Percentiles rank a stretch among this genome's conserved stretches.
These are phyloP conservation scores for Suillus cothurnatus DNA, from an alignment of 768 basidiomycete species.

Conservation along the genomic window DNA sequence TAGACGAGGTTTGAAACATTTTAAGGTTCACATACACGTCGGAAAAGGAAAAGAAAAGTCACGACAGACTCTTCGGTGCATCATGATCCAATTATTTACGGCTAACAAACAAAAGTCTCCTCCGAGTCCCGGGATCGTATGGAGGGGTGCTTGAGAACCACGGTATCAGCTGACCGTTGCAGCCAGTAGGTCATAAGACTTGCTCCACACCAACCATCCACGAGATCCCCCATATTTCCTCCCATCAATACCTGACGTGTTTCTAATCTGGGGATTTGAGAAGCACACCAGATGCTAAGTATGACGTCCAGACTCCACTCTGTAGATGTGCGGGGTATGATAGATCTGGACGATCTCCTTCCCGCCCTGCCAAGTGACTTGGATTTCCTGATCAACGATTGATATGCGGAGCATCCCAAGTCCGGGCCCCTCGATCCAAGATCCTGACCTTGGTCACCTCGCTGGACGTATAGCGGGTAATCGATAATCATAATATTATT, in stretches of 20 bases:
- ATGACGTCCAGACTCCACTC: neutral
- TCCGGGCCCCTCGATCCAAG: neutral
- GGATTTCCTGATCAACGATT: neutral
- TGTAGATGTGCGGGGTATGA: neutral
- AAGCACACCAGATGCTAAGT: neutral
- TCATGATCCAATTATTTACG: neutral
- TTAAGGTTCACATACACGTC: too few relatives aligned
- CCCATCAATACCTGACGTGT: neutral
- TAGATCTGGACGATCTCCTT: neutral
- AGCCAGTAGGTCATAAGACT: neutral
- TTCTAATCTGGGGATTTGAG: neutral
- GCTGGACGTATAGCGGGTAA: neutral
- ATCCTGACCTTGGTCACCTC: neutral
- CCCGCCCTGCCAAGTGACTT: neutral
- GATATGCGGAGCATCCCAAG: too few relatives aligned
- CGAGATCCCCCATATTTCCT: too few relatives aligned
- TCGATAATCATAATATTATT: neutral
- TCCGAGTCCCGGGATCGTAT: neutral
- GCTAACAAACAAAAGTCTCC: too few relatives aligned
- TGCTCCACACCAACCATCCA: neutral
- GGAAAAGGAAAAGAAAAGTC: neutral
- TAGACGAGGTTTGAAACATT: too few relatives aligned
- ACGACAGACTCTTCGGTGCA: too few relatives aligned
- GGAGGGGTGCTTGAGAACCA: neutral
- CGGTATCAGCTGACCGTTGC: neutral